Percentiles rank a stretch among this genome's conserved stretches.
Conservation (phyloP, 148 eudicot genomes). For the Camellia granthamiana region DNA sequence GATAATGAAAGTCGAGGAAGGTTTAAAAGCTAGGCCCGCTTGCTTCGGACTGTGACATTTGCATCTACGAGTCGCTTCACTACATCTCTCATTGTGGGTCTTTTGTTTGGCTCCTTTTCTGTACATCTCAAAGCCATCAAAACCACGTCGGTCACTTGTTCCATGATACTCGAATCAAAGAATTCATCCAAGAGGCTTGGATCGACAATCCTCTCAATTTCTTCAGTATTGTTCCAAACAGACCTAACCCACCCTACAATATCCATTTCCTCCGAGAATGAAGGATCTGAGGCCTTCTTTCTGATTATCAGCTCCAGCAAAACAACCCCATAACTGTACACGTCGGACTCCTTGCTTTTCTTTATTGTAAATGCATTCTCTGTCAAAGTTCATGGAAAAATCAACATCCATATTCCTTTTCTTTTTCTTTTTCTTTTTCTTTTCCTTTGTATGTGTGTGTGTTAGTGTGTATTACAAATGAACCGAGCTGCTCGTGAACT, state of each 20-base stretch:
- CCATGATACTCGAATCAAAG: slow-evolving; percentile 40
- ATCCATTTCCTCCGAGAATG: slow-evolving; percentile 42
- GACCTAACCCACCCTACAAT: slow-evolving; percentile 56
- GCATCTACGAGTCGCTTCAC: slow-evolving; percentile 56
- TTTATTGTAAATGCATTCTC: slow-evolving; percentile 65
- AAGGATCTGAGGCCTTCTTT: slow-evolving; percentile 52
- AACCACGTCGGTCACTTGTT: slow-evolving; percentile 58
- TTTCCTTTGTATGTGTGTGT: neutral
- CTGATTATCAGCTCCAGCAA: slow-evolving; percentile 67
- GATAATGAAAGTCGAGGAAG: neutral
- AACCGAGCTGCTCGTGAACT: too few species aligned
- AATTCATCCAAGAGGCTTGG: slow-evolving; percentile 48
- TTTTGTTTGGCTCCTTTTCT: slow-evolving; percentile 54
- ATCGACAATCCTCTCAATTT: slow-evolving; percentile 53
- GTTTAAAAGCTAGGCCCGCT: slow-evolving; percentile 4
- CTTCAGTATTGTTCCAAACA: slow-evolving; percentile 41
- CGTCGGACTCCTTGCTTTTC: slow-evolving; percentile 65
- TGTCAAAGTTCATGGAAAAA: slow-evolving; percentile 30
- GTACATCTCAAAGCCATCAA: slow-evolving; percentile 69
- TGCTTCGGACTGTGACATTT: slow-evolving; percentile 21
- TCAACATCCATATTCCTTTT: neutral
- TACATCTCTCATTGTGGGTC: slow-evolving; percentile 79
- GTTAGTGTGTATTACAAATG: neutral
- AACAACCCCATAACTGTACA: slow-evolving; percentile 85
- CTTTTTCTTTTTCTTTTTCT: neutral